A percentile compares a stretch with the other conserved stretches of the same genome.
Conservation (phyloP, 192 early-diverging fungal genomes). For the Coemansia sp. region DNA sequence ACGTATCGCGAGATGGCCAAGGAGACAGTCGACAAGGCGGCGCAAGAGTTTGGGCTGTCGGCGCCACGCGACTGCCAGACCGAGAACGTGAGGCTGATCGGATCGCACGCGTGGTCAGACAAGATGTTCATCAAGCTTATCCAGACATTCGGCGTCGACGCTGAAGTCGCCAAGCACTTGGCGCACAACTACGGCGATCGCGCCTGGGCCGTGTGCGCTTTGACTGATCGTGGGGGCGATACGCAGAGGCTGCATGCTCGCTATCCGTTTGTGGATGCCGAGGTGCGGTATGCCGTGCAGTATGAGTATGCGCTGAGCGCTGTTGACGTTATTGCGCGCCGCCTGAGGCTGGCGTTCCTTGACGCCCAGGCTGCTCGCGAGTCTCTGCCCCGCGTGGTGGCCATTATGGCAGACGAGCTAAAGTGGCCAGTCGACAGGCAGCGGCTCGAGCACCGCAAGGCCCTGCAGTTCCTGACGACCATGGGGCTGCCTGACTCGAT, state of each 20-base stretch:
- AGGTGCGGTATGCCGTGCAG: constrained; percentile 87
- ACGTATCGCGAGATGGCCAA: constrained; percentile 97
- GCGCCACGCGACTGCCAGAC: constrained; percentile 74
- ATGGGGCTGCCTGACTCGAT: constrained; percentile 84
- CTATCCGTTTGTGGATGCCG: constrained; percentile 94
- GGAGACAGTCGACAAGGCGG: constrained; percentile 89
- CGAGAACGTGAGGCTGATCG: constrained; percentile 74
- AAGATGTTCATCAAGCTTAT: constrained; percentile 96
- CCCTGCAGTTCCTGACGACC: constrained; percentile 74
- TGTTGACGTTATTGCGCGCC: constrained; percentile 92
- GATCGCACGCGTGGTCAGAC: constrained; percentile 81
- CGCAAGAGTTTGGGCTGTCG: constrained; percentile 69
- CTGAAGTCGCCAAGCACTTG: constrained; percentile 87
- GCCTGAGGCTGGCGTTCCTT: constrained; percentile 89
- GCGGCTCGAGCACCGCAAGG: constrained; percentile 66
- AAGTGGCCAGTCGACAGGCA: constrained; percentile 70
- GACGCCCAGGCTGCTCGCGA: constrained; percentile 89
- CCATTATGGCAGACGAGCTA: constrained; percentile 91
- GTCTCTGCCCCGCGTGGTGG: constrained; percentile 79
- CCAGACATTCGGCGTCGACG: constrained; percentile 94
- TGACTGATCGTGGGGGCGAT: constrained; percentile 70
- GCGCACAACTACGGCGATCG: constrained; percentile 91
- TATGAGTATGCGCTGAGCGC: constrained; percentile 92
- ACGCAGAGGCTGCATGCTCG: constrained; percentile 72
- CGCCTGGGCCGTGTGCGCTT: constrained; percentile 87